Evolutionary conservation across 1,139 yeast species (phyloP).

Genomic region (Sugiyamaella japonica): DNA sequence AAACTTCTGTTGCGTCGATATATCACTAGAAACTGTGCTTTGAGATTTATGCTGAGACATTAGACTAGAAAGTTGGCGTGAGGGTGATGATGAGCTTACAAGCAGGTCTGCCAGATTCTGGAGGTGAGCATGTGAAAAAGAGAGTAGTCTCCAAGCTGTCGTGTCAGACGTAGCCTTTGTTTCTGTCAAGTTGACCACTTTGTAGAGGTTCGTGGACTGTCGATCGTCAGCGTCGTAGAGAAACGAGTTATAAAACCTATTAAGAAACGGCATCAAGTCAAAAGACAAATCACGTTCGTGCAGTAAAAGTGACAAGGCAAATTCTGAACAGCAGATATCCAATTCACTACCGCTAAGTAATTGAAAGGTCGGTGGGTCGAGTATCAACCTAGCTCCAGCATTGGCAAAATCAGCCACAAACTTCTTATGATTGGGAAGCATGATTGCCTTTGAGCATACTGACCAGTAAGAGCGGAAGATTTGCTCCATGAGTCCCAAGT

Average conservation of each 20-base stretch:
- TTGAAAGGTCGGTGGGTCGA: neutral
- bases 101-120: neutral
- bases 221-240: neutral
- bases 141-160: neutral
- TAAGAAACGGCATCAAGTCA: neutral
- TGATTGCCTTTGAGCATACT: constrained; percentile 4
- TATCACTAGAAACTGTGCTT: neutral
- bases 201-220: constrained; percentile 1
- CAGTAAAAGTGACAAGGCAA: neutral
- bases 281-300: neutral
- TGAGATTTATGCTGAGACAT: neutral
- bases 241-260: neutral
- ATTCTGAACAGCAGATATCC: constrained; percentile 10
- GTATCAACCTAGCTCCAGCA: neutral
- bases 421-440: neutral
- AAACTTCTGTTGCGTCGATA: neutral
- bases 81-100: neutral
- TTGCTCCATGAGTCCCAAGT: neutral
- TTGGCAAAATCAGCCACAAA: constrained; percentile 1
- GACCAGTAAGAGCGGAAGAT: neutral
- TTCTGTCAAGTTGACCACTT: neutral
- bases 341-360: neutral
- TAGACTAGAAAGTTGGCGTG: neutral
- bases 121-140: neutral
- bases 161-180: neutral